Conservation (phyloP, 2,329 filamentous ascomycete genomes). For the Xylaria sp. region DNA sequence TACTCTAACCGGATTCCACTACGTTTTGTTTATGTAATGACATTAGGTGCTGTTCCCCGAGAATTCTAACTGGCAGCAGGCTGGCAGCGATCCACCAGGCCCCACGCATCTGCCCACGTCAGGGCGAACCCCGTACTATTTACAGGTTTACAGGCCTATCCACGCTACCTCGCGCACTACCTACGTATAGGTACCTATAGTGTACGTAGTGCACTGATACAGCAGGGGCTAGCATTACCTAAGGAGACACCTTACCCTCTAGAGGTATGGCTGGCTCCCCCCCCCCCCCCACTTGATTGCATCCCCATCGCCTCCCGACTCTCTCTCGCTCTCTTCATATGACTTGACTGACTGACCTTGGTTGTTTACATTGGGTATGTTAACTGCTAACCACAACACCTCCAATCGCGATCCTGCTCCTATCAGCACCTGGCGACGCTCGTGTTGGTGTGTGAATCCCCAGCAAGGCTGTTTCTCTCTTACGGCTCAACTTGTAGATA, state of each 20-base stretch:
- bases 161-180: not conserved
- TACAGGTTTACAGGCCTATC: not conserved
- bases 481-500: constrained; percentile 2
- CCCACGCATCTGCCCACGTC: not conserved
- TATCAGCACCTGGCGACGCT: constrained; percentile 11
- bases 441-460: constrained; percentile 7
- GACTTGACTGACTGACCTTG: constrained; percentile 6
- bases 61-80: too few species aligned
- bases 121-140: not conserved
- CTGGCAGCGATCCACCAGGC: not conserved
- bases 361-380: constrained; percentile 2
- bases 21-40: too few species aligned
- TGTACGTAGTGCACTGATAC: not conserved
- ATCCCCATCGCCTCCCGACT: constrained; percentile 21
- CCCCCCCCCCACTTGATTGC: constrained; percentile 27
- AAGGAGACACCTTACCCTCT: not conserved
- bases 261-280: constrained; percentile 15
- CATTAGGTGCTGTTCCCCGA: too few species aligned
- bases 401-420: constrained; percentile 2
- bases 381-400: constrained; percentile 10
- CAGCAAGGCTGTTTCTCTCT: constrained; percentile 18
- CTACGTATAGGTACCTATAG: not conserved
- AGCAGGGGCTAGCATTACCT: not conserved
- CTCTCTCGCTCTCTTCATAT: constrained; percentile 21
- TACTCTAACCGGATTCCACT: too few species aligned